Percentiles rank a stretch among this genome's conserved stretches.
Conservation (phyloP, 768 basidiomycete genomes). For the Boletus eberwhitei region DNA sequence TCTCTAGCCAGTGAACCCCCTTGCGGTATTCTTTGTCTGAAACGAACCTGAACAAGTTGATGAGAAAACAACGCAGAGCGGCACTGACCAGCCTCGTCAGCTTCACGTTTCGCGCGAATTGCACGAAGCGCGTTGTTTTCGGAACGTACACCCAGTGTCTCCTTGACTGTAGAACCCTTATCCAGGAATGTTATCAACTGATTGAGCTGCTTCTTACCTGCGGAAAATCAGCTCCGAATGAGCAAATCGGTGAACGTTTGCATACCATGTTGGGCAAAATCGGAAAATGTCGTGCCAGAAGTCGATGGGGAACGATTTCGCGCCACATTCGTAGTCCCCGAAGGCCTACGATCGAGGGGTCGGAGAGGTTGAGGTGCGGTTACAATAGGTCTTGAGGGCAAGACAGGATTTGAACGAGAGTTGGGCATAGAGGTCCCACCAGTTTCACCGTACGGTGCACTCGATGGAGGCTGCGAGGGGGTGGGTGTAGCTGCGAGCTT, state of each 20-base stretch:
- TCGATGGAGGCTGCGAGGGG: conserved; percentile 28
- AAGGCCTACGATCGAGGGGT: conserved; percentile 72
- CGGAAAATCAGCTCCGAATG: background rate
- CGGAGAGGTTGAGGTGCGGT: conserved; percentile 72
- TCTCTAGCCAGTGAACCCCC: conserved; percentile 91
- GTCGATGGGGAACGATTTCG: conserved; percentile 78
- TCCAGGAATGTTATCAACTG: conserved; percentile 84
- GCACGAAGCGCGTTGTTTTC: conserved; percentile 68
- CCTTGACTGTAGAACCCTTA: conserved; percentile 65
- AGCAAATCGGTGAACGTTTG: background rate
- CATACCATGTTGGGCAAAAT: conserved; percentile 79
- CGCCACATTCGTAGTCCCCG: conserved; percentile 48
- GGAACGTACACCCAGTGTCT: conserved; percentile 51
- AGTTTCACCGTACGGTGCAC: conserved; percentile 34
- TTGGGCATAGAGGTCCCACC: conserved; percentile 29
- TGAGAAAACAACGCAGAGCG: background rate
- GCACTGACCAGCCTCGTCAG: conserved; percentile 79
- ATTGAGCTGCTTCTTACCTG: conserved; percentile 84
- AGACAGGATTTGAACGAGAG: conserved; percentile 45
- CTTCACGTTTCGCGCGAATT: conserved; percentile 83
- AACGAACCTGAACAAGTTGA: conserved; percentile 1
- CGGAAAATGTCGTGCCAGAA: conserved; percentile 78
- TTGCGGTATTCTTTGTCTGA: conserved; percentile 88
- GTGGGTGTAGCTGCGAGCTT: conserved; percentile 42
- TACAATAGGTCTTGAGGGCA: conserved; percentile 50